A percentile compares a stretch with the other conserved stretches of the same genome.
phyloP scores from a whole-genome alignment of 257 asterid genomes.

The Solanum raphanifolium region DNA sequence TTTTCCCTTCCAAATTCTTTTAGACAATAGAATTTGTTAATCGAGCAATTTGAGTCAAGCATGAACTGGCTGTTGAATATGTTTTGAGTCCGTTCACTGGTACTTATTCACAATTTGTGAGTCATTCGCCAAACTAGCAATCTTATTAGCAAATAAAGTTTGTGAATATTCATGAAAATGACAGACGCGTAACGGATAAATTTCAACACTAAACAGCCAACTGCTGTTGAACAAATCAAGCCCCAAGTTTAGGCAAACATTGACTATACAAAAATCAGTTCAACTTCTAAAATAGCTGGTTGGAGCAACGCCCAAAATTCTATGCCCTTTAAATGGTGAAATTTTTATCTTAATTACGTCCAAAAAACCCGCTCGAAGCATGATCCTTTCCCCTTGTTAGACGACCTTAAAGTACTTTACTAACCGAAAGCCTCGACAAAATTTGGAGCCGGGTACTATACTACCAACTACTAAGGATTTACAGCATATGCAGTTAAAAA shows the following conservation, averaged over 20 bases:
- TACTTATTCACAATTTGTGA: neutral
- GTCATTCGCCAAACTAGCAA: neutral
- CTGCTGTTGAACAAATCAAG: neutral
- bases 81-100: neutral
- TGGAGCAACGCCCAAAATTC: neutral
- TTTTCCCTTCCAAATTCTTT: neutral
- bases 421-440: neutral
- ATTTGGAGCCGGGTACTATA: neutral
- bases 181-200: neutral
- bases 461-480: neutral
- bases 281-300: neutral
- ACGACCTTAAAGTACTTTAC: neutral
- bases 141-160: neutral
- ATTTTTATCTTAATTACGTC: neutral
- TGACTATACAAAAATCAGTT: neutral
- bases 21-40: neutral
- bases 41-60: neutral
- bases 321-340: neutral
- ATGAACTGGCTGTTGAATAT: neutral
- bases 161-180: neutral
- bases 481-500: neutral
- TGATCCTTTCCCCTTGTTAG: neutral
- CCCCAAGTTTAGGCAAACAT: neutral
- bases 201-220: neutral
- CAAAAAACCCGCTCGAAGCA: neutral